Base-by-base conservation (phyloP, 2,329 filamentous ascomycete genomes). In the Ceratocystis harringtonii region DNA sequence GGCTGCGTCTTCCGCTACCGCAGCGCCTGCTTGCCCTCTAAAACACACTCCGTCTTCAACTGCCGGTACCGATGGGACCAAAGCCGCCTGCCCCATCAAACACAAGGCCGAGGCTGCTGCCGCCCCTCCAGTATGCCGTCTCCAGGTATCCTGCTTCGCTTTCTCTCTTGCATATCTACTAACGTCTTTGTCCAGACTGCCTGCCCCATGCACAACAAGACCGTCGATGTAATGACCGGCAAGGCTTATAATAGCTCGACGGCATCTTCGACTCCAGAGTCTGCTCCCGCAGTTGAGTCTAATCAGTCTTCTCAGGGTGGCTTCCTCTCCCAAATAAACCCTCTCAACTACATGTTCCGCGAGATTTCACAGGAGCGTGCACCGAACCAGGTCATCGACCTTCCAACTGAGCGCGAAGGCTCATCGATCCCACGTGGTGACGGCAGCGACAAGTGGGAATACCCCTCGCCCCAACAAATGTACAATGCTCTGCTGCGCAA, bases 391-490 rank as follows among this genome's bases (percentile, higher is more conserved):
- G 81, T 83, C 3, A 76, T 88, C 30, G 78, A 81, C 28, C 83
- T 99, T 0, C 89, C 92, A 0, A 88, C 92, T 1, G 82, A 85
- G 5, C 88, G 94, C 70, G 91, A 96, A 75, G 78, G 82, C 36
- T 95, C 90, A 0, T 91, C 92, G 0, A 99, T 99, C 70, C 94
- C 94, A n/a, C 88, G 88, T 70, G 90, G 89, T 71, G 85, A 88
- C 67, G 82, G 84, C 61, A 81, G 86, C 63, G 84, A 85, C 60
- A 95, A 89, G 72, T 99, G 94, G 94, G 94, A 97, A 76, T 99
- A 99, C 73, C 94, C 94, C 0, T 96, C 91, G 0, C 92, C 94
- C 0, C 94, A 99, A 78, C 94, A 99, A 76, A 99, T 99, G 94
- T 99, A 97, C 80, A 97, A 99, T 72, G 94, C 94, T 6, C 87